These are phyloP conservation scores for Guadua angustifolia DNA, from an alignment of 176 grass and related monocot genomes.

Conservation along the genomic window DNA sequence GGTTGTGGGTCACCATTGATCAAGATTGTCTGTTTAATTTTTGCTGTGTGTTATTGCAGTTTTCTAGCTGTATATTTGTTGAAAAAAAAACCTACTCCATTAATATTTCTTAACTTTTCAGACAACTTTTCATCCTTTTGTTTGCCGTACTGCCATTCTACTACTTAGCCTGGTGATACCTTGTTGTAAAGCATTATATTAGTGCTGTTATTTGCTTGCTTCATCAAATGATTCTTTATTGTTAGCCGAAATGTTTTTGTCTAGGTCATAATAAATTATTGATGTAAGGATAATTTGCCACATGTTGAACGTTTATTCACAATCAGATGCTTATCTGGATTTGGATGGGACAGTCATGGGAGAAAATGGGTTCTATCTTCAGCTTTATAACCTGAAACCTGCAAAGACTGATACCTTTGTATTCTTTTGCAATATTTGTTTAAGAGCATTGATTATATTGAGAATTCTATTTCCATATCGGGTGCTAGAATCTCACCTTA, in stretches of 20 bases:
- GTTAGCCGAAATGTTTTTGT: background rate
- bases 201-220: background rate
- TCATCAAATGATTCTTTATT: slow-evolving; percentile 17
- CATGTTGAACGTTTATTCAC: background rate
- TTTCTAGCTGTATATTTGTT: background rate
- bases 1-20: background rate
- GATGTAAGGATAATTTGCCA: background rate
- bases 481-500: background rate
- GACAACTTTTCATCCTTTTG: background rate
- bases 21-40: background rate
- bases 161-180: background rate
- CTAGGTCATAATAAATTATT: background rate
- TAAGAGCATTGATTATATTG: background rate
- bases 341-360: background rate
- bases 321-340: background rate
- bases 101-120: background rate
- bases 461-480: slow-evolving; percentile 5
- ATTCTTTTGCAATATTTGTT: slow-evolving; percentile 7
- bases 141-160: slow-evolving; percentile 4
- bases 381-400: slow-evolving; percentile 17
- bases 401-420: slow-evolving; percentile 7
- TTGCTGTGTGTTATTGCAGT: background rate
- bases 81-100: no score
- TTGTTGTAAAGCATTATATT: background rate
- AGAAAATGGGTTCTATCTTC: background rate